phyloP scores from a whole-genome alignment of 768 basidiomycete genomes.

The Chalciporus chontae region DNA sequence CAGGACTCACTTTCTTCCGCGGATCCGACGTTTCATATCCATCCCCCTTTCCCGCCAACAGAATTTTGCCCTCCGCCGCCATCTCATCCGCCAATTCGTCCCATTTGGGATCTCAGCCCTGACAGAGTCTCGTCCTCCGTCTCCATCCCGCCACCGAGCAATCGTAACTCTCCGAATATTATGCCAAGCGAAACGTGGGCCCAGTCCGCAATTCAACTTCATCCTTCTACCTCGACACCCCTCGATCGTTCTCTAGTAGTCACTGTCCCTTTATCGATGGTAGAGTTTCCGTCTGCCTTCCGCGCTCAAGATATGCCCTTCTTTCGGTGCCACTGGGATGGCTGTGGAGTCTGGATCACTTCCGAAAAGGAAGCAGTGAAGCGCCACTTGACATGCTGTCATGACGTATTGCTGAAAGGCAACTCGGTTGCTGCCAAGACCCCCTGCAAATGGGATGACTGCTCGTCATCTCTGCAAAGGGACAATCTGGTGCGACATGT shows the following conservation, averaged over 20 bases:
- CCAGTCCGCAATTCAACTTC: neutral
- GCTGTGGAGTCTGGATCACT: conserved; percentile 20
- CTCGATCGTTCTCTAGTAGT: neutral
- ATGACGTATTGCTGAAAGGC: conserved; percentile 5
- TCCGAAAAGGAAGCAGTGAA: conserved; percentile 11
- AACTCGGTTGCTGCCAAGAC: neutral
- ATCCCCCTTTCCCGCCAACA: neutral
- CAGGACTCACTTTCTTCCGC: neutral
- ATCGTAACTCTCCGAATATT: neutral
- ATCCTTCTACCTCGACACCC: neutral
- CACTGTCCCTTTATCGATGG: conserved; percentile 3
- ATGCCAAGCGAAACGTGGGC: neutral
- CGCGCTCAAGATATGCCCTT: neutral
- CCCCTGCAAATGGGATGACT: conserved; percentile 14
- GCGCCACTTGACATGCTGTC: conserved; percentile 10
- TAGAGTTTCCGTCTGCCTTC: conserved; percentile 7
- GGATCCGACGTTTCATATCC: neutral
- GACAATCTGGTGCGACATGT: conserved; percentile 17
- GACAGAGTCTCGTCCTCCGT: neutral
- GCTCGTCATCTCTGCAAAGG: conserved; percentile 2
- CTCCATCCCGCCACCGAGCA: too few species aligned
- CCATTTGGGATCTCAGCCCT: neutral
- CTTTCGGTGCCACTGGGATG: conserved; percentile 17
- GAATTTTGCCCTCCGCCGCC: neutral
- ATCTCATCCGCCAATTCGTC: neutral